phyloP scores from a whole-genome alignment of 106 monocot genomes.

The Cymbidium sinense region DNA sequence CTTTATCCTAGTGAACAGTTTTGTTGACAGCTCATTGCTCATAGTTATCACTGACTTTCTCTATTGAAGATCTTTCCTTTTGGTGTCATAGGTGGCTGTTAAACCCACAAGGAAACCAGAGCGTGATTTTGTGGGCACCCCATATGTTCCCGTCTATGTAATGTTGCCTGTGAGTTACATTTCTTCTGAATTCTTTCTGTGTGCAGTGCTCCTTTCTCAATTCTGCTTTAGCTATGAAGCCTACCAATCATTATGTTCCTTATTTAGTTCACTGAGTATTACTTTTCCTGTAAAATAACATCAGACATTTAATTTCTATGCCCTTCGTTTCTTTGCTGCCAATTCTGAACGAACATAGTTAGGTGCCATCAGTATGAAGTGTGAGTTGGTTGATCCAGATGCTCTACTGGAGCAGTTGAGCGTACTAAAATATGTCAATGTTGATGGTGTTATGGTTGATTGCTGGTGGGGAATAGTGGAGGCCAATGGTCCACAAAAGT shows the following conservation, averaged over 20 bases:
- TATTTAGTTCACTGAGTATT: neutral
- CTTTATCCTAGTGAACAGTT: too few relatives aligned
- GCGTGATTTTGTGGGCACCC: conserved; percentile 77
- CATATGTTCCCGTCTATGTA: conserved; percentile 83
- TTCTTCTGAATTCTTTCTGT: neutral
- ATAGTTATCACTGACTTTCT: too few relatives aligned
- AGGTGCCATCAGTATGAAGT: conserved; percentile 60
- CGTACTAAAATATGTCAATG: conserved; percentile 56
- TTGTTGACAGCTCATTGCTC: too few relatives aligned
- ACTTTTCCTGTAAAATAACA: neutral
- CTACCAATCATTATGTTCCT: neutral
- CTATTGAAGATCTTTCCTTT: neutral
- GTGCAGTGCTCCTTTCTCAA: neutral
- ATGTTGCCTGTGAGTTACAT: conserved; percentile 72
- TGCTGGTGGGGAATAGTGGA: conserved; percentile 99
- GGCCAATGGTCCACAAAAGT: conserved; percentile 51
- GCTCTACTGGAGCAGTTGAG: conserved; percentile 49
- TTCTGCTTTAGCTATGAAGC: neutral
- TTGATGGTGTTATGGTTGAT: conserved; percentile 91
- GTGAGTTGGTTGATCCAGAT: conserved; percentile 81
- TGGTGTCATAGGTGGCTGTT: neutral
- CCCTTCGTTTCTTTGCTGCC: neutral
- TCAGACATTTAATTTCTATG: neutral
- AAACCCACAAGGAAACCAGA: conserved; percentile 26
- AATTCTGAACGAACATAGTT: conserved; percentile 35